phyloP scores from a whole-genome alignment of 1,284 basidiomycete species.

The Sanguinoderma infundibulare region DNA sequence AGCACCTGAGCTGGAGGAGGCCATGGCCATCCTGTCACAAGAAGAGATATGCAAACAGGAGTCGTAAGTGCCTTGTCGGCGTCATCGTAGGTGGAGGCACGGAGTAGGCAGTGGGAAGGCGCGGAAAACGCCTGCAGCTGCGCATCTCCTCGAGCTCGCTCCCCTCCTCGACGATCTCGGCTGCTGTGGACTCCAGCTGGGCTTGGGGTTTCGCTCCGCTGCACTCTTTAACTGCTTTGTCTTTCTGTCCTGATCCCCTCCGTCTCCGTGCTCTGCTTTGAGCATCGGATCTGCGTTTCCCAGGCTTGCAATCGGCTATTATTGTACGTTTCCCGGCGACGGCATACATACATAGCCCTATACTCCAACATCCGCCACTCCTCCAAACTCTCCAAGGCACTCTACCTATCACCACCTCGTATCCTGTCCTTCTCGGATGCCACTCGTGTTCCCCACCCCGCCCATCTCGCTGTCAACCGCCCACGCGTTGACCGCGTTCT shows the following conservation, averaged over 20 bases:
- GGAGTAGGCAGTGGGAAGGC: not conserved
- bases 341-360: not conserved
- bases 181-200: not conserved
- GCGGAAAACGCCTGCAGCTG: not conserved
- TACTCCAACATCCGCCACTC: not conserved
- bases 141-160: not conserved
- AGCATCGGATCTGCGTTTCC: not conserved
- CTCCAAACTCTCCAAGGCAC: not conserved
- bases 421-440: conserved; percentile 15
- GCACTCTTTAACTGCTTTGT: not conserved
- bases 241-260: not conserved
- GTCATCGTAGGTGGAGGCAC: conserved; percentile 7
- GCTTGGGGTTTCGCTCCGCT: not conserved
- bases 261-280: not conserved
- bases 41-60: too few relatives aligned
- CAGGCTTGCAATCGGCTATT: not conserved
- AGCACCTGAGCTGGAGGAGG: not conserved
- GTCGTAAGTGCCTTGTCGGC: too few relatives aligned
- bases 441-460: conserved; percentile 28
- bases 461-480: conserved; percentile 32
- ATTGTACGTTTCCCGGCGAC: not conserved
- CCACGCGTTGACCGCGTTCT: conserved; percentile 33
- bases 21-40: not conserved
- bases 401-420: not conserved
- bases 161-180: not conserved